Percentiles rank a stretch among this genome's conserved stretches.
These are phyloP conservation scores for Aspergillus saccharolyticus DNA, from an alignment of 495 filamentous ascomycete species.

Conservation along the genomic window DNA sequence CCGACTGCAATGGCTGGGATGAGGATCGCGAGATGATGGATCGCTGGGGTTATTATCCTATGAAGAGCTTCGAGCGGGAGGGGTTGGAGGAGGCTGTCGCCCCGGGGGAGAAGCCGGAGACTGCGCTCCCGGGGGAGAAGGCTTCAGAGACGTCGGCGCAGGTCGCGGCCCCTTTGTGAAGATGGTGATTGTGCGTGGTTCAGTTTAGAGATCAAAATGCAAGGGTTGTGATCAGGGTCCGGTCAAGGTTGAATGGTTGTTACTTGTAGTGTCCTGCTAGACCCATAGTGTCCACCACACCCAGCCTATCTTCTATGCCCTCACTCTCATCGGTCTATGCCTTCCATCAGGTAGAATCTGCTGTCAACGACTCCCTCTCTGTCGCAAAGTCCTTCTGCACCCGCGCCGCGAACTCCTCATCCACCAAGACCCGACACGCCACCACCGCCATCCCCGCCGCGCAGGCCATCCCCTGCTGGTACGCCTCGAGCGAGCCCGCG, in stretches of 20 bases:
- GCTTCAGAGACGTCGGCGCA: neutral
- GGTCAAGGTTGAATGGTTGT: no score
- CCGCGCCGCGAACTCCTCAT: slow-evolving; percentile 33
- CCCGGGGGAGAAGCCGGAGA: neutral
- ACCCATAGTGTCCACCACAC: no score
- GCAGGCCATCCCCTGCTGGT: slow-evolving; percentile 41
- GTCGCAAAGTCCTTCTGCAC: slow-evolving; percentile 27
- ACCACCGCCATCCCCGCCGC: slow-evolving; percentile 54
- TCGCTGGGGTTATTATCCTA: slow-evolving; percentile 67
- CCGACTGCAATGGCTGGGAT: slow-evolving; percentile 82
- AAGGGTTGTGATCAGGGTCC: no score
- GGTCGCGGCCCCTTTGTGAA: neutral
- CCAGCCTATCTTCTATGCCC: no score
- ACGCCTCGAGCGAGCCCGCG: slow-evolving; percentile 46
- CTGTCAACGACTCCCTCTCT: neutral
- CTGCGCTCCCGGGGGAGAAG: neutral
- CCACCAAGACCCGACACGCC: slow-evolving; percentile 42
- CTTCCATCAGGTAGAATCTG: no score
- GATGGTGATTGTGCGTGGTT: no score
- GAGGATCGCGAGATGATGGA: slow-evolving; percentile 77
- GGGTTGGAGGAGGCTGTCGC: neutral
- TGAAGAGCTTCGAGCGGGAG: slow-evolving; percentile 51
- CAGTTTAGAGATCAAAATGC: no score
- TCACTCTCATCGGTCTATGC: no score
- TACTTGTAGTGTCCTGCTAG: no score